phyloP scores from a whole-genome alignment of 2,329 filamentous ascomycete genomes.

The Paramyrothecium sp. region DNA sequence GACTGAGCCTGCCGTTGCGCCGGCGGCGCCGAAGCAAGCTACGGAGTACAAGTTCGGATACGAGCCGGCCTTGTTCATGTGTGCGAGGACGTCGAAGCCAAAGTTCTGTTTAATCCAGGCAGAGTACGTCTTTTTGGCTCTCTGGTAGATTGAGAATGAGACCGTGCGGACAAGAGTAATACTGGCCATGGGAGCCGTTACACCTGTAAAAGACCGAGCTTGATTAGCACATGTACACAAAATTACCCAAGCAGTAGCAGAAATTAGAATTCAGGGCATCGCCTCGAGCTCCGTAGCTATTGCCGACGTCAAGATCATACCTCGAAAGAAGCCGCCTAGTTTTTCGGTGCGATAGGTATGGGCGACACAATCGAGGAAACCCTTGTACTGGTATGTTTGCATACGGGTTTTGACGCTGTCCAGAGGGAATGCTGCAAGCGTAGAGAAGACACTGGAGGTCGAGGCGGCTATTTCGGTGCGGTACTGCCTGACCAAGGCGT shows the following conservation, averaged over 20 bases:
- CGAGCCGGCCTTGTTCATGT: slow-evolving; percentile 68
- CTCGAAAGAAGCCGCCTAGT: slow-evolving; percentile 75
- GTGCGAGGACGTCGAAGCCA: slow-evolving; percentile 67
- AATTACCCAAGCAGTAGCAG: not conserved
- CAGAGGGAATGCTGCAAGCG: slow-evolving; percentile 78
- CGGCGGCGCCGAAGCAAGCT: slow-evolving; percentile 73
- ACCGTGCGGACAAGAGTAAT: slow-evolving; percentile 76
- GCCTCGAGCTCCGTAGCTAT: too few species aligned
- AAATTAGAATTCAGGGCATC: too few species aligned
- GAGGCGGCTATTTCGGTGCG: slow-evolving; percentile 79
- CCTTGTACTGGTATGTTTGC: slow-evolving; percentile 80
- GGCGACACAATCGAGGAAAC: slow-evolving; percentile 70
- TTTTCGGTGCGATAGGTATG: slow-evolving; percentile 76
- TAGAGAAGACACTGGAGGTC: slow-evolving; percentile 74
- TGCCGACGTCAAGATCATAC: slow-evolving; percentile 39
- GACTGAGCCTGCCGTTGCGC: slow-evolving; percentile 74
- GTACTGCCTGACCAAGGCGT: slow-evolving; percentile 66
- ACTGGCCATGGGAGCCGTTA: slow-evolving; percentile 76
- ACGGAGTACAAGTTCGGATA: slow-evolving; percentile 73
- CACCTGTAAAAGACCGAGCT: slow-evolving; percentile 45
- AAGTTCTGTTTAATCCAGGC: slow-evolving; percentile 67
- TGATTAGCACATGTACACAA: not conserved
- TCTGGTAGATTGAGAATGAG: slow-evolving; percentile 78
- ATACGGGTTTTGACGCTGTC: slow-evolving; percentile 89
- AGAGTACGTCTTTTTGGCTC: slow-evolving; percentile 71